A percentile compares a stretch with the other conserved stretches of the same genome.
These are phyloP conservation scores for Sporothrix dimorphospora DNA, from an alignment of 2,329 filamentous ascomycete genomes.

Conservation along the genomic window DNA sequence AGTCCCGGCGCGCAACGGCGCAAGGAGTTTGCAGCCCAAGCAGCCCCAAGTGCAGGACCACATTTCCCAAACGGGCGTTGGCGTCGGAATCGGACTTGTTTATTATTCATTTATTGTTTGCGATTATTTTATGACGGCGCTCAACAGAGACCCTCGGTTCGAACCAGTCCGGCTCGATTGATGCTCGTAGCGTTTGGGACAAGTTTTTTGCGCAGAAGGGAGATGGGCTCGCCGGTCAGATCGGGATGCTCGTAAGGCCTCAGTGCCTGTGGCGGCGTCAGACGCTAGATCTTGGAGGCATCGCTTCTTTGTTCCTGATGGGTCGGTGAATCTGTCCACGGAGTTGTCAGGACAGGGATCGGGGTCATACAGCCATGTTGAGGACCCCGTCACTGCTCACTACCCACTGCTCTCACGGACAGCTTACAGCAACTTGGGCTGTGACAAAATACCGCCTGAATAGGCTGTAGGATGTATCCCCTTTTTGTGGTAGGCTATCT, in stretches of 20 bases:
- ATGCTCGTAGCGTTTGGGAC: too few species aligned
- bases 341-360: too few species aligned
- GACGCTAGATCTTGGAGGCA: not conserved
- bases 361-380: too few species aligned
- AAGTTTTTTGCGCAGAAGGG: too few species aligned
- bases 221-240: too few species aligned
- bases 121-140: too few species aligned
- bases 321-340: not conserved
- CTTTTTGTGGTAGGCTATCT: not conserved
- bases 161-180: not conserved
- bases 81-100: not conserved
- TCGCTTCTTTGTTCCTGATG: conserved; percentile 9
- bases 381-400: too few species aligned
- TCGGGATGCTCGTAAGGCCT: too few species aligned
- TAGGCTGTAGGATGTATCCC: too few species aligned
- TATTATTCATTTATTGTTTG: not conserved
- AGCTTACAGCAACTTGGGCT: too few species aligned
- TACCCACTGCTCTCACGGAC: too few species aligned
- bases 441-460: too few species aligned
- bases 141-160: not conserved
- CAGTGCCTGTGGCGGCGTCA: not conserved
- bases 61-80: conserved; percentile 16
- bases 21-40: not conserved
- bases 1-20: not conserved
- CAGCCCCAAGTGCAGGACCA: not conserved